Percentiles rank a stretch among this genome's conserved stretches.
These are phyloP conservation scores for Candida anglica DNA, from an alignment of 805 yeast species.

Conservation along the genomic window DNA sequence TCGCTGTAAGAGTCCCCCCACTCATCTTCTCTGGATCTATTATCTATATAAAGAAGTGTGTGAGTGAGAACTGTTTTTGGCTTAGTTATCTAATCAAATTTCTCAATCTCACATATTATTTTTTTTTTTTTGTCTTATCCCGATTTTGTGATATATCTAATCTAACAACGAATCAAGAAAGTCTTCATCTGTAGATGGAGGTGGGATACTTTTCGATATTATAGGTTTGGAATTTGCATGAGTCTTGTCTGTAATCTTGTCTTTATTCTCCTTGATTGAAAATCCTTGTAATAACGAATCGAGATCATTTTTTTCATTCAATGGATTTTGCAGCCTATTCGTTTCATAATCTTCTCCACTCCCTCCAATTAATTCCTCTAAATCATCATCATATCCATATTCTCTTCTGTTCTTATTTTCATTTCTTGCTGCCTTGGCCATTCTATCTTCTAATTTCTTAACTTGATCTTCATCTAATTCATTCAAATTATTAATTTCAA, in stretches of 20 bases:
- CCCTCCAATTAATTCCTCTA: slow-evolving; percentile 10
- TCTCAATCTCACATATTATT: too few relatives aligned
- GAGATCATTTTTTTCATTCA: slow-evolving; percentile 3
- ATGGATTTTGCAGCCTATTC: too few relatives aligned
- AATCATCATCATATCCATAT: slow-evolving; percentile 13
- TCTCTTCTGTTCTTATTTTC: background rate
- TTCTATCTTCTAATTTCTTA: slow-evolving; percentile 14
- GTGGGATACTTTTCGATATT: slow-evolving; percentile 3
- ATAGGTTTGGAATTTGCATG: too few relatives aligned
- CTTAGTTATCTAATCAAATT: too few relatives aligned
- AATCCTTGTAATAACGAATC: background rate
- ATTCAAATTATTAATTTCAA: slow-evolving; percentile 33
- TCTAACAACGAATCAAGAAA: slow-evolving; percentile 8
- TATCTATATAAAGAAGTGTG: too few relatives aligned
- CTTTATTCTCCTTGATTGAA: too few relatives aligned
- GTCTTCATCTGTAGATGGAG: slow-evolving; percentile 8
- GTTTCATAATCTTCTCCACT: background rate
- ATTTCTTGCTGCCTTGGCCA: background rate
- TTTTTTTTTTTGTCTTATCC: background rate
- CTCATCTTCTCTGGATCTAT: too few relatives aligned
- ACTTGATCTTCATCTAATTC: slow-evolving; percentile 18
- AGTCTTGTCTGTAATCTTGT: too few relatives aligned
- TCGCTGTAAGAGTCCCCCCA: too few relatives aligned
- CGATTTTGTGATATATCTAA: background rate
- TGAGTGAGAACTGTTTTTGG: too few relatives aligned